Evolutionary conservation across 2,329 filamentous ascomycete genomes (phyloP), one percentile per base, ranked within the genome.

Genomic region (Apiospora arundinis): DNA sequence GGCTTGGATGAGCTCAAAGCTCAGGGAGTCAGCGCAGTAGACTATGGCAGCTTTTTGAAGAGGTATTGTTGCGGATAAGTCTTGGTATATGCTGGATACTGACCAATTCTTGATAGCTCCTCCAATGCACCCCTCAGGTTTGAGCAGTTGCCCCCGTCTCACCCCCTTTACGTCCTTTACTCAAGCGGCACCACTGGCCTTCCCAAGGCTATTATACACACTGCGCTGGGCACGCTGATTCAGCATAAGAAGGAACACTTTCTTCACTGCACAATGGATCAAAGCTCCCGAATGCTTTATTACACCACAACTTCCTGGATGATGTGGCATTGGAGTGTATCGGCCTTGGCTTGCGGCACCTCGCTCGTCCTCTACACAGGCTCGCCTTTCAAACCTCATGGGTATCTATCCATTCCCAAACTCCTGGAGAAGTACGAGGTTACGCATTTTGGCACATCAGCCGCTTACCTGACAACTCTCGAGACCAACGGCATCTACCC

Each of bases 321-420:
- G 95, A 98, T 98, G 95, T 98, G 95, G 95, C 95, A 98, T 81
- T 98, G 95, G 95, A 91, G 95, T 52, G 89, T 98, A 25, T 95
- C 94, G 0, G 94, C 92, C 7, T 90, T 98, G 4, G 93, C 95
- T 12, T 91, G 90, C 42, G 95, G 95, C 69, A 89, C 93, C 14
- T 95, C 94, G 0, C 85, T 98, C 16, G 88, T 98, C 25, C 87
- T 98, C 4, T 99, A 98, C 82, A 94, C 97, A 69, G 96, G 96
- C 67, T 97, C 94, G 0, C 96, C 96, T 0, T 98, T 98, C 85
- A 88, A 88, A 67, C 93, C 93, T 0, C 86, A 92, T 71, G 93
- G 93, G 69, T 89, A 95, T 77, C 87, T 96, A 71, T 95, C 94
- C 12, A 91, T 99, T 84, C 93, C 95, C 4, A 89, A 88, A 3